These are phyloP conservation scores for Ramaria sp. DNA, from an alignment of 768 basidiomycete species.

Conservation along the genomic window DNA sequence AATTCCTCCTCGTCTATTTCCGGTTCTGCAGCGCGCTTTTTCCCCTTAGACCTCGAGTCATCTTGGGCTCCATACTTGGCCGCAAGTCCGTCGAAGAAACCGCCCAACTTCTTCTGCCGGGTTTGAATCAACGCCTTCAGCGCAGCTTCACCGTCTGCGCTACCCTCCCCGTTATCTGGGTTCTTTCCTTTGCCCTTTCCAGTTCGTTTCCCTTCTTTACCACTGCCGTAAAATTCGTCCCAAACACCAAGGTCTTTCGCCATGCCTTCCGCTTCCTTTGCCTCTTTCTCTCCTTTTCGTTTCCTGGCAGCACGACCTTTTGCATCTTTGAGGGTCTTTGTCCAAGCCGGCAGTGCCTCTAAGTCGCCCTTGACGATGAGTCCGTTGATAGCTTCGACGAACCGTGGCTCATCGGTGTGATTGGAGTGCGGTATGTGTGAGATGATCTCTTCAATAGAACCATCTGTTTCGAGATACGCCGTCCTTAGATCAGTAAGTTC, in stretches of 20 bases:
- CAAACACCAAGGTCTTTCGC: constrained; percentile 87
- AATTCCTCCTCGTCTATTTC: constrained; percentile 63
- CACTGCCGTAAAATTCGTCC: constrained; percentile 86
- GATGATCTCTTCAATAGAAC: constrained; percentile 77
- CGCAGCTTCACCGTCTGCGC: constrained; percentile 36
- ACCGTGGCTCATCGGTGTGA: constrained; percentile 75
- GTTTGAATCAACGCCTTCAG: constrained; percentile 77
- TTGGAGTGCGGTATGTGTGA: constrained; percentile 78
- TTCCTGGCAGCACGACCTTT: constrained; percentile 64
- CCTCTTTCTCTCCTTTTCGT: constrained; percentile 71
- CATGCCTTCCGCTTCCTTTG: constrained; percentile 69
- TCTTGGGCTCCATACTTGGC: constrained; percentile 54
- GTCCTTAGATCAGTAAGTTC: constrained; percentile 69
- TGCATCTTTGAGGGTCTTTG: constrained; percentile 61
- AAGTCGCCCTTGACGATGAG: constrained; percentile 58
- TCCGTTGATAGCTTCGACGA: constrained; percentile 55
- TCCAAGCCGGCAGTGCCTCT: constrained; percentile 50
- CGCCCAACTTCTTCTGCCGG: constrained; percentile 57
- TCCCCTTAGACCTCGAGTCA: constrained; percentile 28
- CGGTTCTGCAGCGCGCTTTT: constrained; percentile 44
- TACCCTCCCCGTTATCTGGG: constrained; percentile 15
- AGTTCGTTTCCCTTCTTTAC: constrained; percentile 52
- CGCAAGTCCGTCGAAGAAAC: constrained; percentile 67
- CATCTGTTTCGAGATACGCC: constrained; percentile 62
- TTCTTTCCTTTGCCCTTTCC: constrained; percentile 33